Base-by-base conservation (phyloP, 2,329 filamentous ascomycete species). In the Pseudonectria foliicola region DNA sequence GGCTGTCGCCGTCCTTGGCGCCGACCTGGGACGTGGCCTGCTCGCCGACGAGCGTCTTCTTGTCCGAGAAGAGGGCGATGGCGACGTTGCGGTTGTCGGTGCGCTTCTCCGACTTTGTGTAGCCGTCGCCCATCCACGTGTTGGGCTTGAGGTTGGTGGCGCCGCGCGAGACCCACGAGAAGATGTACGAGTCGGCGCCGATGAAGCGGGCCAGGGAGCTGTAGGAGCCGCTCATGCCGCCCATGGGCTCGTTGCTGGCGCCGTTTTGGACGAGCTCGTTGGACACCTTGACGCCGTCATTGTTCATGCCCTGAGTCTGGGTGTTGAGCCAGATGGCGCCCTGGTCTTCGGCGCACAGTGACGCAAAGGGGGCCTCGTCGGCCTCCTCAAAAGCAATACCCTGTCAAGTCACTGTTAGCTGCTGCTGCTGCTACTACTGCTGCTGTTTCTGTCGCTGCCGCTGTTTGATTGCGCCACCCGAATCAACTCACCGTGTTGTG, bases 261-360 rank as follows among this genome's bases (percentile, higher is more conserved):
- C 75, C 75, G 49, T 80, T 79, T 40, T 71, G 77, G 14, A 68
- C 70, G 44, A 76, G 72, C 54, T 80, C 75, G 54, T 79, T 79
- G 38, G 74, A 74, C 40, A 80, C 64, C 58, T 80, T 80, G 46
- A 73, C 63, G 21, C 73, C 73, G 27, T 54, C 50, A 40, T 50
- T 62, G 37, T 40, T 49, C 76, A 80, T 80, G 16, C 68, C 67
- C 46, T 73, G 71, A 3, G 66, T 69, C 36, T 71, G 65, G 14
- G 74, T 78, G 62, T 80, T 80, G 31, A 80, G 61, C 75, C 75
- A 80, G 56, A 80, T 75, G 27, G 67, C 71, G 14, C 75, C 76
- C 51, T 80, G 75, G 43, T 80, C 76, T 46, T 79, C 75, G 13
- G 75, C 69, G 46, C 75, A 79, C 39, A 79, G 61, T 34, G 66